These are phyloP conservation scores for Blepharisma stoltei DNA, from an alignment of 73 alveolate genomes.

Conservation along the genomic window DNA sequence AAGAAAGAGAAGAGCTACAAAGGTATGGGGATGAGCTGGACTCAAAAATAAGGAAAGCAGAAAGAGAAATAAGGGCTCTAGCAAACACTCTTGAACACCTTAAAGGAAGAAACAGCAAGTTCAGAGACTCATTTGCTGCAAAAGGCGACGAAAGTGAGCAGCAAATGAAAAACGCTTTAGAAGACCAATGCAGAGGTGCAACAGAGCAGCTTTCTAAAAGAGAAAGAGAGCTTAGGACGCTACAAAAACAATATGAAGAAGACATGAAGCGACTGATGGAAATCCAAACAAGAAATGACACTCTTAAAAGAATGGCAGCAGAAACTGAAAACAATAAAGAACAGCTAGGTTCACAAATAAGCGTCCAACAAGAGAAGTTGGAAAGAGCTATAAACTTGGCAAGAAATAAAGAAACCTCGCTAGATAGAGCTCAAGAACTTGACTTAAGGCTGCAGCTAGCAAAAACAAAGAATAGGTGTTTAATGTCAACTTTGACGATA, in stretches of 20 bases:
- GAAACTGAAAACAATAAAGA: conserved; percentile 12
- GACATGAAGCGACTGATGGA: conserved; percentile 71
- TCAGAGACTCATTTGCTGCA: conserved; percentile 58
- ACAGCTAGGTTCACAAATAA: neutral
- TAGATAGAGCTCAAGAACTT: neutral
- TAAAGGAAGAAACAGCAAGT: conserved; percentile 78
- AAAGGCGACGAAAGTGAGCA: conserved; percentile 69
- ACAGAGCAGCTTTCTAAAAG: conserved; percentile 80
- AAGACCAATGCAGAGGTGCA: conserved; percentile 89
- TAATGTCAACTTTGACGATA: conserved; percentile 54
- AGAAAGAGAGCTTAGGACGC: conserved; percentile 64
- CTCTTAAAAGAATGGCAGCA: conserved; percentile 30
- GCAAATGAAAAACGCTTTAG: conserved; percentile 60
- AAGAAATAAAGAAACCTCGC: neutral
- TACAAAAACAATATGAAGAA: conserved; percentile 69
- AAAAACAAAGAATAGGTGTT: conserved; percentile 36
- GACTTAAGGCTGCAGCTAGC: neutral
- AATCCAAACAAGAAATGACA: conserved; percentile 56
- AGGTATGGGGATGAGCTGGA: conserved; percentile 97
- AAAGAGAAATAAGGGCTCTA: conserved; percentile 86
- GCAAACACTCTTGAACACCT: conserved; percentile 85
- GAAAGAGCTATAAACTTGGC: neutral
- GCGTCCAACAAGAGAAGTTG: neutral
- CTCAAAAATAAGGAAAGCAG: conserved; percentile 93
- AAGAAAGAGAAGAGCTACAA: conserved; percentile 97